Percentiles rank a stretch among this genome's conserved stretches.
phyloP scores from a whole-genome alignment of 225 moss, liverwort and hornwort species.

The Sphagnum contortum region DNA sequence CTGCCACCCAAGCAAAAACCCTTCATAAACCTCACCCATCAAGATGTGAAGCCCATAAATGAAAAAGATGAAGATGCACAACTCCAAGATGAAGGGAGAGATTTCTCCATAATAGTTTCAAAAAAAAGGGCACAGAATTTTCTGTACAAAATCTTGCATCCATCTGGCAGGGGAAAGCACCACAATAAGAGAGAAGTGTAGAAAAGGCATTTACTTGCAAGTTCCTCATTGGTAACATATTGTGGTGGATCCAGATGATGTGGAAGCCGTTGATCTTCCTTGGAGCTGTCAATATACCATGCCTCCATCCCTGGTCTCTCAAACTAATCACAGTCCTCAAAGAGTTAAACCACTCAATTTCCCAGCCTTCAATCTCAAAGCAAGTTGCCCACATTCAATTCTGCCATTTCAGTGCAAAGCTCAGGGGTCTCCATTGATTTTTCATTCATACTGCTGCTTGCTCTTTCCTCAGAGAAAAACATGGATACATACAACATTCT shows the following conservation, averaged over 20 bases:
- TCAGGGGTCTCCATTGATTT: too few relatives aligned
- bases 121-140: too few relatives aligned
- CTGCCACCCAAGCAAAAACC: slow-evolving; percentile 20
- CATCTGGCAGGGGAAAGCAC: background rate
- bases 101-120: too few relatives aligned
- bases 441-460: too few relatives aligned
- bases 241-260: slow-evolving; percentile 38
- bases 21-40: background rate
- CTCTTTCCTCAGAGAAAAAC: too few relatives aligned
- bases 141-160: background rate
- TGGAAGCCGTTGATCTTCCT: slow-evolving; percentile 45
- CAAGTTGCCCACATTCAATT: too few relatives aligned
- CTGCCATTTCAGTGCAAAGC: too few relatives aligned
- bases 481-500: too few relatives aligned
- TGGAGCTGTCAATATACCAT: slow-evolving; percentile 49
- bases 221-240: slow-evolving; percentile 30
- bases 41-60: background rate
- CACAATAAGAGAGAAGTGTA: background rate
- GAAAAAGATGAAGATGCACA: background rate
- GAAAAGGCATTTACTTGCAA: slow-evolving; percentile 18
- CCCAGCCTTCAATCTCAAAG: too few relatives aligned
- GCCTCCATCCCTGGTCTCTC: slow-evolving; percentile 34
- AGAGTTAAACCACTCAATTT: too few relatives aligned
- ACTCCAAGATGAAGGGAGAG: too few relatives aligned
- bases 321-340: slow-evolving; percentile 12